Evolutionary conservation across 768 basidiomycete genomes (phyloP).

Genomic region (Mycena kentingensis): DNA sequence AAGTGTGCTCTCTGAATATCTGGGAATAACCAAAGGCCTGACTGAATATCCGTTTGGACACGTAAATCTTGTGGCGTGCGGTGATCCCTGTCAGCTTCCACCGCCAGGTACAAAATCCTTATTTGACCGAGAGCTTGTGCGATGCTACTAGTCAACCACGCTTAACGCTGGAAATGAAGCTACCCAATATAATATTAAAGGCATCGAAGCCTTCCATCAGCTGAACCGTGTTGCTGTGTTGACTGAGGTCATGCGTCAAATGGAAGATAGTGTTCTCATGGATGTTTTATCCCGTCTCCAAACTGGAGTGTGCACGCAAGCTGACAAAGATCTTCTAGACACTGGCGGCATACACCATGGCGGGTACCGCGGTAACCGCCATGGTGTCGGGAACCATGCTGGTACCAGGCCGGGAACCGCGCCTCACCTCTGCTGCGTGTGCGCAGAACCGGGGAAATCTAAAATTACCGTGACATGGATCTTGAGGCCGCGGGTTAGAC

Average conservation of each 20-base stretch:
- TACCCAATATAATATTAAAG: slow-evolving; percentile 9
- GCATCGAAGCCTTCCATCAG: slow-evolving; percentile 15
- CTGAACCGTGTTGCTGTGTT: slow-evolving; percentile 14
- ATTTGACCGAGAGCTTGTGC: slow-evolving; percentile 13
- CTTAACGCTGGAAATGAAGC: slow-evolving; percentile 14
- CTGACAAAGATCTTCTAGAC: slow-evolving; percentile 17
- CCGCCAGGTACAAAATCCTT: slow-evolving; percentile 2
- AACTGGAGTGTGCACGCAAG: slow-evolving; percentile 13
- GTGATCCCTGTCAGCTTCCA: slow-evolving; percentile 11
- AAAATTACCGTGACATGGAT: too few species aligned
- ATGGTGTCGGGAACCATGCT: slow-evolving; percentile 3
- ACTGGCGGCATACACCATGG: slow-evolving; percentile 7
- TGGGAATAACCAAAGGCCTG: slow-evolving; percentile 4
- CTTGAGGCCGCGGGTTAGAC: too few species aligned
- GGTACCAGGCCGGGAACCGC: neutral
- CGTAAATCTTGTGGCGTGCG: slow-evolving; percentile 5
- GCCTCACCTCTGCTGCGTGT: too few species aligned
- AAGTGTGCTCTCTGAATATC: slow-evolving; percentile 8
- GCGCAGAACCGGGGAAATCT: too few species aligned
- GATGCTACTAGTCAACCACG: slow-evolving; percentile 5
- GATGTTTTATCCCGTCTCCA: slow-evolving; percentile 12
- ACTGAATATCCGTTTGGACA: slow-evolving; percentile 6
- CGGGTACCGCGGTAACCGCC: neutral
- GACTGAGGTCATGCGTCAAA: slow-evolving; percentile 24
- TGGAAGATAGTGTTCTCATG: slow-evolving; percentile 8